Base-by-base conservation (phyloP, 805 yeast genomes). In the Sugiyamaella chiloensis region DNA sequence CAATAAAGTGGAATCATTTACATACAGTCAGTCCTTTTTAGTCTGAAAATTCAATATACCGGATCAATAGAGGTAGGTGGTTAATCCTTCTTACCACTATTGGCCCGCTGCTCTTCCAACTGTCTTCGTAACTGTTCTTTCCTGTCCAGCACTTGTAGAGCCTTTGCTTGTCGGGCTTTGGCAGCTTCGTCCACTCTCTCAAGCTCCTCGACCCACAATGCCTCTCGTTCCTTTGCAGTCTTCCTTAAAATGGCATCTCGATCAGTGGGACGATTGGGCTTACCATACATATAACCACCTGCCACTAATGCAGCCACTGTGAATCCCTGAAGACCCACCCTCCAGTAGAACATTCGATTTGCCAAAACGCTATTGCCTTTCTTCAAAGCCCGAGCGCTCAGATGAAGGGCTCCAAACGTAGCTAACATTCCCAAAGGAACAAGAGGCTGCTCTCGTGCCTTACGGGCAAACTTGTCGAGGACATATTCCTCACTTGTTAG, bases 261-360 rank as follows among this genome's bases (percentile, higher is more conserved):
- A 71, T 64, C 23, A n/a, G 46, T 42, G 14, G 44, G 39, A 30
- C 49, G 48, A 39, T 49, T 26, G 41, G 53, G 51, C 65, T 59
- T 24, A 52, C 87, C 89, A 64, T 78, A 87, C 50, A 76, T 71
- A 56, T 73, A 73, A 3, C 95, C 89, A 35, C 96, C 97, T 9
- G 79, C 81, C 4, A 89, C 83, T 43, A 90, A 71, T 0, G 96
- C 96, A 12, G 81, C 81, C 35, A 90, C 69, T 0, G 97, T 90
- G 49, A 84, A 78, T 3, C 85, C 87, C 67, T 90, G 97, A 57
- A 88, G 74, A 0, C 79, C 93, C 40, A 90, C 91, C 73, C 97
- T 83, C 80, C 88, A 87, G 57, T 91, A 76, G 72, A 87, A 90
- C 80, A 87, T 89, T 42, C 78, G 76, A 67, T 90, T 96, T 0